Evolutionary conservation across 2,329 filamentous ascomycete genomes (phyloP), one percentile per base, ranked within the genome.

Genomic region (Zelopaecilomyces penicillatus): DNA sequence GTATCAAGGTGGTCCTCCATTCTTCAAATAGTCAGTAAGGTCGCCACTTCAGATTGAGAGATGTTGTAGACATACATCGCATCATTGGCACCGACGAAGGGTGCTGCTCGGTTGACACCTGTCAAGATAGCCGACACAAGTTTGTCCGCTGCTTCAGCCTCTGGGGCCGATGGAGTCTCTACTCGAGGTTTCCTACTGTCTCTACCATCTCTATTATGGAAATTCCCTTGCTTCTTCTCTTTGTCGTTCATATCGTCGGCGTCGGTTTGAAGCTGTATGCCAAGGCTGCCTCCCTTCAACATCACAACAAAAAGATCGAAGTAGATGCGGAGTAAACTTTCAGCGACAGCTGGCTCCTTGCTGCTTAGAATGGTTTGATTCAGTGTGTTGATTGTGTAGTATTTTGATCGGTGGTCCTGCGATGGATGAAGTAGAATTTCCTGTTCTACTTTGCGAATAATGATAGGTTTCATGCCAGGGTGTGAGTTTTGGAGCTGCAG

Each of bases 371-470:
- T 90, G 0, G 91, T 97, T 67, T 98, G 94, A 62, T 98, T 98
- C 41, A 98, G 74, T 0, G 93, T 97, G 62, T 96, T 96, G 62
- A 95, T 83, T 31, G 88, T 90, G 64, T 95, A 96, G 67, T 98
- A 98, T 61, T 87, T 94, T 35, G 91, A 87, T 55, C 94, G 86
- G 32, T 84, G 74, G 57, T 81, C 91, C 64, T 97, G 93, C 8
- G 87, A 86, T 0, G 90, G 87, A 42, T 88, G 81, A 60, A 96
- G 85, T 26, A 98, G 70, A 39, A 95, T 77, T 55, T 97, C 91
- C 44, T 85, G 82, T 64, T 98, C 91, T 37, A 98, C 82, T 7
- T 82, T 80, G 50, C 80, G 82, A 53, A 96, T 82, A 52, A 98
- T 85, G 42, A 94, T 82, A 11, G 79, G 74, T 65, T 96, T 97